Evolutionary conservation across 345 rosid genomes (phyloP), one percentile per base, ranked within the genome.

Genomic region (Bruguiera gymnorhiza): DNA sequence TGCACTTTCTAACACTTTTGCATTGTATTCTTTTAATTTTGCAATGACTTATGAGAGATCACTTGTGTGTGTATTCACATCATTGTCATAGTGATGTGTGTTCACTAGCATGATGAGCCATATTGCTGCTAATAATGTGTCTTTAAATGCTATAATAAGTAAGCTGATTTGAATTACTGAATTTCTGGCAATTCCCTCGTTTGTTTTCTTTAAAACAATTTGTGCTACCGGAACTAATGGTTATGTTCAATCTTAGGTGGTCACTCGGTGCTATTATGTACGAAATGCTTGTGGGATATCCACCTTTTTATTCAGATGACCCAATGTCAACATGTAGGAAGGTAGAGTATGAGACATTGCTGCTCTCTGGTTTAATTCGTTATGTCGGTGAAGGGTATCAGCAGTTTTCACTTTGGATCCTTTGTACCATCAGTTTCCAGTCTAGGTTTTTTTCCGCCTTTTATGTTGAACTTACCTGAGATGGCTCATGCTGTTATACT

Each of bases 221-320:
- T 65, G 31, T 65, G n/a, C 61, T 70, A 2, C 50, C 46, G 23
- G 71, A 23, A 75, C 61, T 83, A 29, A 70, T 32, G 34, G 32
- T 57, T 60, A 72, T 75, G n/a, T 27, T 84, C 69, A 79, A 79
- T 51, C 61, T 37, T 76, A 90, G 97, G 99, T 94, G 99, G 99
- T 94, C 97, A 59, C 93, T 94, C 48, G 97, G 99, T 66, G 98
- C 98, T 63, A 94, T 91, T 52, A 94, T 94, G 98, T 94, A 82
- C 64, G 97, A 94, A 81, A 94, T 94, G 97, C 92, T 94, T 4
- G 93, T 89, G 70, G 99, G 97, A 3, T 94, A 94, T 81, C 97
- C 97, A 0, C 99, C 99, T 36, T 91, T 94, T 76, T 91, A 94
- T 77, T 92, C 99, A 16, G 99, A 94, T 78, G 97, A 92, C 80